phyloP scores from a whole-genome alignment of 2,329 filamentous ascomycete species.

The Ceratocystis alfenasii region DNA sequence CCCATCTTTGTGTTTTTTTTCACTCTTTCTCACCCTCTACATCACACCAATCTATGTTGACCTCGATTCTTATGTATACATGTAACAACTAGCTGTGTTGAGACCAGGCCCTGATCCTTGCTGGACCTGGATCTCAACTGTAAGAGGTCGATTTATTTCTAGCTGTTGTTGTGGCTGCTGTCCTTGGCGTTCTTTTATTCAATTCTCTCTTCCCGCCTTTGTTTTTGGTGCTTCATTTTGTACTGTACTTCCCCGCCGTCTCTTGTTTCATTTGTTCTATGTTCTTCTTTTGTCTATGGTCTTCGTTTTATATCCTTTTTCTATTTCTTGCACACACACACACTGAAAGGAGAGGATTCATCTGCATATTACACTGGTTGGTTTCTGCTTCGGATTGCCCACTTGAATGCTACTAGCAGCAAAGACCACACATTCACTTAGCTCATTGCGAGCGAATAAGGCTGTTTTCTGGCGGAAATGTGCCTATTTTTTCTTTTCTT shows the following conservation, averaged over 20 bases:
- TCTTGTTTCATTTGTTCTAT: not conserved
- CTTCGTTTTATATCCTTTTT: conserved; percentile 9
- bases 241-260: conserved; percentile 9
- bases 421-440: not conserved
- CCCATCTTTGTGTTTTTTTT: not conserved
- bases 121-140: conserved; percentile 9
- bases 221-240: not conserved
- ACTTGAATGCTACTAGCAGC: not conserved
- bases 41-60: not conserved
- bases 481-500: conserved; percentile 2
- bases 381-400: not conserved
- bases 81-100: not conserved
- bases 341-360: not conserved
- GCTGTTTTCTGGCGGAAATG: not conserved
- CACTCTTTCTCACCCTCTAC: not conserved
- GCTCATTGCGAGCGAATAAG: not conserved
- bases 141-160: not conserved
- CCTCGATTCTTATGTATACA: conserved; percentile 14
- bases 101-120: conserved; percentile 1
- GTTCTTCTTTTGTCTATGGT: not conserved
- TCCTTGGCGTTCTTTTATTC: conserved; percentile 6
- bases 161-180: not conserved
- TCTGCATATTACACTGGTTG: not conserved
- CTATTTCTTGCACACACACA: not conserved
- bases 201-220: conserved; percentile 8